Evolutionary conservation across 179 eudicot genomes (phyloP), one percentile per base, ranked within the genome.

Genomic region (Carnegiea gigantea): DNA sequence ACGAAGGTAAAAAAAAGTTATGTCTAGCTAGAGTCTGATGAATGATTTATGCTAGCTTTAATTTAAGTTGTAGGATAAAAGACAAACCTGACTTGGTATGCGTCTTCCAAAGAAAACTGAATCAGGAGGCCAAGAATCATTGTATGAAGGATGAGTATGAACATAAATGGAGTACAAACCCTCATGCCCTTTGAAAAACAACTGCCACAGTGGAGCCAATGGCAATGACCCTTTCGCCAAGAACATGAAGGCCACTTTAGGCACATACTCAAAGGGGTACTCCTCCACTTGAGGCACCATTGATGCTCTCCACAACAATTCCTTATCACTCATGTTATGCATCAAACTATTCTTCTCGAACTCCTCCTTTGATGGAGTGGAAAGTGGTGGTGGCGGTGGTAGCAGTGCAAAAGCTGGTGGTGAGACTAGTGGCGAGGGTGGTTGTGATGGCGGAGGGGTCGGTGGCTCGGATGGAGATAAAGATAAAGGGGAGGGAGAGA

Each of bases 141-240:
- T 54, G 38, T 81, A 90, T 20, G 73, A 76, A 40, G 88, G 92
- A 73, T 77, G 83, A 68, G 91, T 38, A 67, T 90, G 92, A 46
- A 88, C 71, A 48, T 87, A 86, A 6, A 90, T 90, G n/a, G 90
- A 85, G 88, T 80, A 88, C 7, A 87, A 73, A 13, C 85, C 88
- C 75, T 87, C 78, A 73, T 88, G 84, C 38, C 89, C 89, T 49
- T 78, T 81, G 59, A 88, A 90, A 73, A 90, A 90, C 70, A 79
- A 24, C 62, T 90, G 90, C 93, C 93, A 90, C 23, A 90, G 79
- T 38, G 87, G 89, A 26, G 84, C 89, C 71, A 90, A 82, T 13
- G 90, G 90, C 83, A 88, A 85, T 17, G 82, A 82, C 30, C 90
- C 88, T 51, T 82, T 86, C n/a, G 86, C 74, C 72, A 88, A 85